A percentile compares a stretch with the other conserved stretches of the same genome.
These are phyloP conservation scores for Diaporthe citriasiana DNA, from an alignment of 2,329 filamentous ascomycete species.

Conservation along the genomic window DNA sequence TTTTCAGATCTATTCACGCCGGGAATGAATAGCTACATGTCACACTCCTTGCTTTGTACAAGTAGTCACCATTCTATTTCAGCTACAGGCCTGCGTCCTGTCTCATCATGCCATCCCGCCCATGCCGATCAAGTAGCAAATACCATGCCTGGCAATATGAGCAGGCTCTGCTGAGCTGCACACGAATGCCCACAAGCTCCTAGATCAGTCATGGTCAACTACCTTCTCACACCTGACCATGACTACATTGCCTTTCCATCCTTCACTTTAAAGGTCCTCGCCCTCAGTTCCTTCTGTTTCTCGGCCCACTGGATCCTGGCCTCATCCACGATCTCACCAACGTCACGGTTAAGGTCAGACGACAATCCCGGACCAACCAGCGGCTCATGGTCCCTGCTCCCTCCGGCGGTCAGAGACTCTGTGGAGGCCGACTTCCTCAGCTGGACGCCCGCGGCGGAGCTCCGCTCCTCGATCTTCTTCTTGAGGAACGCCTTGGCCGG, in stretches of 20 bases:
- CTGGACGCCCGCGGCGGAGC: conserved; percentile 60
- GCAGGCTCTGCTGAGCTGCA: neutral
- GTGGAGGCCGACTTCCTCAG: conserved; percentile 58
- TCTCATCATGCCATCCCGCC: neutral
- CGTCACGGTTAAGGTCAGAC: conserved; percentile 79
- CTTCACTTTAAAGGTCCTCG: conserved; percentile 33
- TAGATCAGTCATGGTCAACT: neutral
- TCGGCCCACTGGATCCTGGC: conserved; percentile 80
- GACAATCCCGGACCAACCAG: conserved; percentile 87
- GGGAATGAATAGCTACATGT: neutral
- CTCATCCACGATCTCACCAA: conserved; percentile 84
- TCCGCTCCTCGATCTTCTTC: conserved; percentile 71
- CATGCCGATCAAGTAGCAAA: neutral
- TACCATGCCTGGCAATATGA: neutral
- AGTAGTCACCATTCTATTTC: neutral
- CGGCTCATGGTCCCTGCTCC: conserved; percentile 64
- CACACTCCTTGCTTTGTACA: neutral
- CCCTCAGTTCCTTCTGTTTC: conserved; percentile 53
- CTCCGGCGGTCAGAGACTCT: conserved; percentile 63
- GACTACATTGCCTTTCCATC: conserved; percentile 16
- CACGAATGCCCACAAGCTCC: neutral
- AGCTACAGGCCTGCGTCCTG: neutral
- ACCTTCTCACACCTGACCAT: neutral
- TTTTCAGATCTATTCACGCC: neutral
- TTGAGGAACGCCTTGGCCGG: conserved; percentile 76